phyloP scores from a whole-genome alignment of 1,284 basidiomycete species.

The Marasmius tenuissimus region DNA sequence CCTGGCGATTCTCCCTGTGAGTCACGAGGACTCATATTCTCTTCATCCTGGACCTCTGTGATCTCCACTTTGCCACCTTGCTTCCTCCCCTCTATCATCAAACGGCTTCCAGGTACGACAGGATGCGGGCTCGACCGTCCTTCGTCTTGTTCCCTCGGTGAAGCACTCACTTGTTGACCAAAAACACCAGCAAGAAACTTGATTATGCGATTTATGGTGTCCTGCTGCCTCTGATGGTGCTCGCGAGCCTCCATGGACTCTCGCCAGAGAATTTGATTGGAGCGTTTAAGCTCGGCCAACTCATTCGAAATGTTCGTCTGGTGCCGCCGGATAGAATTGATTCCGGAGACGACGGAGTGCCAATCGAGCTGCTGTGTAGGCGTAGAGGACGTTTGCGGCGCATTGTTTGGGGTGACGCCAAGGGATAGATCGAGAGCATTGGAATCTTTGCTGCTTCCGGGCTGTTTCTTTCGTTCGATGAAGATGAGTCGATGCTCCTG shows the following conservation, averaged over 20 bases:
- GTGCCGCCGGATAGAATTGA: constrained; percentile 88
- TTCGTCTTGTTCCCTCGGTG: constrained; percentile 44
- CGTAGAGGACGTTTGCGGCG: constrained; percentile 29
- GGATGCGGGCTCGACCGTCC: constrained; percentile 35
- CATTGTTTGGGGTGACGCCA: constrained; percentile 2
- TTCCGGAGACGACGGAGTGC: constrained; percentile 77
- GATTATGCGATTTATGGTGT: constrained; percentile 96
- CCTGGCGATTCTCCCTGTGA: constrained; percentile 23
- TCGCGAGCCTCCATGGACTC: constrained; percentile 82
- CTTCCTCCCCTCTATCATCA: constrained; percentile 67
- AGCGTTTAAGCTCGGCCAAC: constrained; percentile 84
- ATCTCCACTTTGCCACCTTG: constrained; percentile 34
- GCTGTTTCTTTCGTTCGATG: constrained; percentile 70
- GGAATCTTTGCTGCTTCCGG: constrained; percentile 16
- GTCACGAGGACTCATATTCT: constrained; percentile 20
- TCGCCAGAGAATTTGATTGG: constrained; percentile 91
- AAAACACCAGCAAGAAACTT: constrained; percentile 95
- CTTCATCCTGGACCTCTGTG: constrained; percentile 40
- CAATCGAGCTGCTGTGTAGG: constrained; percentile 69
- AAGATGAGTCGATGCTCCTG: constrained; percentile 90
- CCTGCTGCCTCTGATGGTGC: constrained; percentile 88
- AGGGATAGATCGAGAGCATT: constrained; percentile 4
- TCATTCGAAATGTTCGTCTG: constrained; percentile 90
- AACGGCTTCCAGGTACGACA: constrained; percentile 52
- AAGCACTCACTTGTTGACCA: constrained; percentile 54